Evolutionary conservation across 139 green algal species (phyloP).

Genomic region (Nannochloris sp.): DNA sequence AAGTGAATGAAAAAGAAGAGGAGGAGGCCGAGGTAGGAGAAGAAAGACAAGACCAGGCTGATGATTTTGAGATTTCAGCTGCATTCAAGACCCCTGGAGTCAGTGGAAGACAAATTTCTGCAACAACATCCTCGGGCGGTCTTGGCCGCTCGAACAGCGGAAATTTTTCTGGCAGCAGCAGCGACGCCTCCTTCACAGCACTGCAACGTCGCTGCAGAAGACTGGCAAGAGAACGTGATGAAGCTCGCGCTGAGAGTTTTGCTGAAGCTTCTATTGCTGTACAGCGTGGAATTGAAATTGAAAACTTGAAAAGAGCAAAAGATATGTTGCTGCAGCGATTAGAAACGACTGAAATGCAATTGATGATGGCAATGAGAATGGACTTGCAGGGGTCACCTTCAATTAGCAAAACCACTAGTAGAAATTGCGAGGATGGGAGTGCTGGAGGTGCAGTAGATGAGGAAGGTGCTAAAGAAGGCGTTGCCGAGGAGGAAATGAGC

Average conservation of each 20-base stretch:
- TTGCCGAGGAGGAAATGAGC: no score
- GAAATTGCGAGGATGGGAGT: no score
- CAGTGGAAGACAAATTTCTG: no score
- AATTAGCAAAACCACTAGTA: no score
- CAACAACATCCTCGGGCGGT: no score
- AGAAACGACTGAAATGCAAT: slow-evolving; percentile 7
- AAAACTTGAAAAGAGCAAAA: slow-evolving; percentile 11
- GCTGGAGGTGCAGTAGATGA: no score
- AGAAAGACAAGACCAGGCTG: neutral
- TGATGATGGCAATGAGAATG: slow-evolving; percentile 8
- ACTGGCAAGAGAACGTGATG: slow-evolving; percentile 2
- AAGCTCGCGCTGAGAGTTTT: slow-evolving; percentile 4
- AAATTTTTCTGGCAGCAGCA: no score
- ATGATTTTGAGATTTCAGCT: neutral
- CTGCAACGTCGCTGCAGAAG: neutral
- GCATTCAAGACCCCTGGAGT: neutral
- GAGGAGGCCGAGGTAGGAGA: no score
- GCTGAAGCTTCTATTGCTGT: slow-evolving; percentile 6
- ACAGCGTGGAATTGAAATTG: slow-evolving; percentile 9
- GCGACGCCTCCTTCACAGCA: neutral
- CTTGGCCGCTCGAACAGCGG: neutral
- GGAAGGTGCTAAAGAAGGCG: no score
- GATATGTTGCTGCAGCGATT: slow-evolving; percentile 2
- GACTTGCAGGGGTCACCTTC: neutral
- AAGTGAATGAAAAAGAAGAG: no score